Conservation (phyloP, 108 stramenopile genomes). For the Nitzschia sp. region DNA sequence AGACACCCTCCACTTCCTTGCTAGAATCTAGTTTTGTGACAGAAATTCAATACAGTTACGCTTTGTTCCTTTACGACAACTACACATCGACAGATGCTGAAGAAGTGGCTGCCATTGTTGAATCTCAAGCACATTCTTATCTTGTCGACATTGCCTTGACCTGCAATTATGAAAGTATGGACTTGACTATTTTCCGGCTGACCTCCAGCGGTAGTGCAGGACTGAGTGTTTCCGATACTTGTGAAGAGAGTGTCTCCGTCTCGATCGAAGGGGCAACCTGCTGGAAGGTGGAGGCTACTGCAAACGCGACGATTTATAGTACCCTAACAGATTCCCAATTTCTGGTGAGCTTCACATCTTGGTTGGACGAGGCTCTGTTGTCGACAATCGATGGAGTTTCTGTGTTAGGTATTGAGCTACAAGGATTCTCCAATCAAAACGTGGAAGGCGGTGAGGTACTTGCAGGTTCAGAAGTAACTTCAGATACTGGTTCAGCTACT, state of each 20-base stretch:
- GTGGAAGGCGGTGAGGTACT: not conserved
- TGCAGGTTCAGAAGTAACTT: slow-evolving; percentile 4
- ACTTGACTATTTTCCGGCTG: not conserved
- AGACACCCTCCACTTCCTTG: not conserved
- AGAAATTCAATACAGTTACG: slow-evolving; percentile 10
- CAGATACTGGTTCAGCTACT: not conserved
- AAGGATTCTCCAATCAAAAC: slow-evolving; percentile 5
- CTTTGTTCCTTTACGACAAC: slow-evolving; percentile 1
- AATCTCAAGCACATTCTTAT: not conserved
- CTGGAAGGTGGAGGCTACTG: not conserved
- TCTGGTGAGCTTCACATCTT: not conserved
- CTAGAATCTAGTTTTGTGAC: not conserved
- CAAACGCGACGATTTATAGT: not conserved
- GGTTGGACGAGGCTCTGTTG: slow-evolving; percentile 7
- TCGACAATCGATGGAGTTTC: not conserved
- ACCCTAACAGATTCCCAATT: not conserved
- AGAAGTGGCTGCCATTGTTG: not conserved
- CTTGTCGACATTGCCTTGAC: not conserved
- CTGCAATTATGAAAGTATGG: slow-evolving; percentile 1
- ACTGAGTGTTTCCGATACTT: not conserved
- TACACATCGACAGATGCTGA: not conserved
- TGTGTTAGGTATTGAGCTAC: not conserved
- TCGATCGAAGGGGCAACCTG: not conserved
- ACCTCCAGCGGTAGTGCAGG: not conserved
- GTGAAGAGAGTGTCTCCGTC: not conserved